Evolutionary conservation across 352 stramenopile species (phyloP).

Genomic region (Globisporangium cystogenes): DNA sequence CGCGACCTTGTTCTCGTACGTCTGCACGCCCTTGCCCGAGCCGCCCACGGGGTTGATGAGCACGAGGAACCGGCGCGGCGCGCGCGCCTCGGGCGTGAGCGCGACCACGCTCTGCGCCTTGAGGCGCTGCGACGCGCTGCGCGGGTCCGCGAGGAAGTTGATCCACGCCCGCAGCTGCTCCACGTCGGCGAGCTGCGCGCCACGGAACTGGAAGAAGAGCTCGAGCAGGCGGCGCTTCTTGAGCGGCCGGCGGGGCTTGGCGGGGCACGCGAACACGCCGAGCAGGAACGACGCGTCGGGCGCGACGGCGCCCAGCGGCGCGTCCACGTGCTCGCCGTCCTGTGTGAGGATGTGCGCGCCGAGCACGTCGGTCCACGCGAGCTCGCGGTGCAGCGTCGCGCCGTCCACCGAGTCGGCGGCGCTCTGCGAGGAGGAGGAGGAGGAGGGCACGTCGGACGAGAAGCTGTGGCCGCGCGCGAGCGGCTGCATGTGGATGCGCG

Average conservation of each 20-base stretch:
- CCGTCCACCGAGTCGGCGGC: not conserved
- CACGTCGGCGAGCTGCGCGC: constrained; percentile 27
- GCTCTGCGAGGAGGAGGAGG: too few species aligned
- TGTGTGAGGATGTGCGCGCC: constrained; percentile 46
- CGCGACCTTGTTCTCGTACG: constrained; percentile 47
- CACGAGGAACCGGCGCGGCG: constrained; percentile 43
- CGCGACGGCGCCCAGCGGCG: constrained; percentile 6
- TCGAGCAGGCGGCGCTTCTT: constrained; percentile 37
- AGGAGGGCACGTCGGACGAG: too few species aligned
- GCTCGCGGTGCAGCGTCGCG: constrained; percentile 10
- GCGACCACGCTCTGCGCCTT: constrained; percentile 23
- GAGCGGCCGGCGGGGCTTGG: constrained; percentile 16
- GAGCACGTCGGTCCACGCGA: constrained; percentile 46
- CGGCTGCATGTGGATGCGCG: constrained; percentile 8
- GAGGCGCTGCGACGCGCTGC: constrained; percentile 19
- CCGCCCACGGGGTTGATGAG: constrained; percentile 75
- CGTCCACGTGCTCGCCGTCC: constrained; percentile 29
- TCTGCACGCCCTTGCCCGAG: constrained; percentile 38
- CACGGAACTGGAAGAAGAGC: constrained; percentile 43
- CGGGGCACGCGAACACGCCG: constrained; percentile 38
- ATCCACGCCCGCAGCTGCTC: constrained; percentile 26
- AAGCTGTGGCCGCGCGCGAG: not conserved
- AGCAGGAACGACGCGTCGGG: constrained; percentile 27
- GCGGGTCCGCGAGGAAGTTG: constrained; percentile 50
- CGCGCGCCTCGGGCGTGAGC: constrained; percentile 16